A percentile compares a stretch with the other conserved stretches of the same genome.
phyloP scores from a whole-genome alignment of 331 rosid genomes.

The Arachis monticola region DNA sequence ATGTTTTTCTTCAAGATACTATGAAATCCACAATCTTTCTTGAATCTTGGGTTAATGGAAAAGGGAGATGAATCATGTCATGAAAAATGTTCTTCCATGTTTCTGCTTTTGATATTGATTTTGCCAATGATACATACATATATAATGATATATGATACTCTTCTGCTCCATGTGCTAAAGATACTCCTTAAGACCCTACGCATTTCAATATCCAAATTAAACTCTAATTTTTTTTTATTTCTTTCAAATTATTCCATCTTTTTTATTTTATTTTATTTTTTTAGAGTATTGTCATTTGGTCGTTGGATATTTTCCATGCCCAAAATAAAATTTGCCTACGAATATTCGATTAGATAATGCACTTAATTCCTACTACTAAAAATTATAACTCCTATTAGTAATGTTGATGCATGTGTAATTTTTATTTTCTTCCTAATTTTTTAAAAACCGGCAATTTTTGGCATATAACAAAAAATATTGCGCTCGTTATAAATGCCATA shows the following conservation, averaged over 20 bases:
- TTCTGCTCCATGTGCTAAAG: constrained; percentile 54
- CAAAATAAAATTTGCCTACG: neutral
- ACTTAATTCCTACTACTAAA: no score
- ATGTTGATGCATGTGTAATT: no score
- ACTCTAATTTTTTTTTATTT: neutral
- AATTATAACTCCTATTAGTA: no score
- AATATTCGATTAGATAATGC: no score
- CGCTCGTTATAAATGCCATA: no score
- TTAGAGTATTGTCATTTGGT: no score
- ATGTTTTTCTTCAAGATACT: constrained; percentile 1
- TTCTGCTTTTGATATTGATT: constrained; percentile 31
- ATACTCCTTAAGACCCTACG: constrained; percentile 50
- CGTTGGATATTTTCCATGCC: constrained; percentile 14
- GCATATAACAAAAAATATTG: no score
- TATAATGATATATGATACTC: neutral
- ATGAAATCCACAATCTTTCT: neutral
- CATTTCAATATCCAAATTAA: constrained; percentile 32
- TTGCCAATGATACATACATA: constrained; percentile 25
- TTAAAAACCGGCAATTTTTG: no score
- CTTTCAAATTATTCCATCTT: no score
- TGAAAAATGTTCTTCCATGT: constrained; percentile 22
- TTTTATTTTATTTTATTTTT: no score
- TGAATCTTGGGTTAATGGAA: constrained; percentile 25
- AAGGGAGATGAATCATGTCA: constrained; percentile 38
- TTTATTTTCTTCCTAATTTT: no score